Evolutionary conservation across 2,329 filamentous ascomycete genomes (phyloP), one percentile per base, ranked within the genome.

Genomic region (Lanzia echinophila): DNA sequence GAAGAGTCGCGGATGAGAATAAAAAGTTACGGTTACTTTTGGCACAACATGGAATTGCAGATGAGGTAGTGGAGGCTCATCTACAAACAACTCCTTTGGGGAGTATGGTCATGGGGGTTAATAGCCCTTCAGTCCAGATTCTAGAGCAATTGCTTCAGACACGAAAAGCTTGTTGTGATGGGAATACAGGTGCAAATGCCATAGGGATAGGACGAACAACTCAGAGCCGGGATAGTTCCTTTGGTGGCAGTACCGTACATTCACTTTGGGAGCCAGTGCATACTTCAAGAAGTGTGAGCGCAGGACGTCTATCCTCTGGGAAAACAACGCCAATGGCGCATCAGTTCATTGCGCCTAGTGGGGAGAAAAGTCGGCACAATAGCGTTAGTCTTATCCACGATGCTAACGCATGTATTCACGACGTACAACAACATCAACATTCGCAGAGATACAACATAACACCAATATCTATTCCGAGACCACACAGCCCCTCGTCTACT

Each of bases 1-100:
- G 84, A 53, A 79, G 73, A 52, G 87, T 90, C 2, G 77, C 81
- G 4, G 81, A 85, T 15, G 86, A 91, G 68, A 90, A 90, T 67
- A 76, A 72, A 55, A 78, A 78, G 50, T 73, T 90, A 53, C 75
- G 84, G 20, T 71, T 71, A 15, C 72, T 90, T 17, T 73, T 89
- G 33, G 72, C 74, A 49, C 70, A 75, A 42, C 72, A 79, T 60
- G 84, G 85, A 3, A 70, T 87, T 20, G 68, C 71, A 41, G 79
- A 84, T 56, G 71, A 75, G 7, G 77, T 79, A 42, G 76, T 87
- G 36, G 64, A 68, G 36, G 17, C 55, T 32, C 65, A 58, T 56
- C 31, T 67, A 36, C 58, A 62, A 15, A 48, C 55, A 3, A 56
- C 47, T 15, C 17, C 60, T 3, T 39, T 50, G 8, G 51, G 31